phyloP scores from a whole-genome alignment of 2,329 filamentous ascomycete genomes.

The Aureobasidium melanogenum region DNA sequence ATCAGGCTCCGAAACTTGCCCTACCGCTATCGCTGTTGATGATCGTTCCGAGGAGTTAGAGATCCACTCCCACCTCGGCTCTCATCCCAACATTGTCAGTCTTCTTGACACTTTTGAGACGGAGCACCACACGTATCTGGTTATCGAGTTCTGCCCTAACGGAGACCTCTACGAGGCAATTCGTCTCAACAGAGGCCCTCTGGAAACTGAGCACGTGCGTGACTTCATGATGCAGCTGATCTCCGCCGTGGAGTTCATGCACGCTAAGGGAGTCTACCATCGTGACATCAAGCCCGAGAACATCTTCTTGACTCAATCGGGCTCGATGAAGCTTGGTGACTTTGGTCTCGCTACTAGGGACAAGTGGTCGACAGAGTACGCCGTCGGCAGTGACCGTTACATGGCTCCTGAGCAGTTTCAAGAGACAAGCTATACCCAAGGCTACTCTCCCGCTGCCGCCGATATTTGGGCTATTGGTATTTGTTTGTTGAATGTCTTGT shows the following conservation, averaged over 20 bases:
- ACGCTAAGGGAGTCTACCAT: constrained; percentile 85
- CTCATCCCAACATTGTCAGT: constrained; percentile 89
- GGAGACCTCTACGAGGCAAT: constrained; percentile 98
- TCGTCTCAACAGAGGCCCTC: constrained; percentile 72
- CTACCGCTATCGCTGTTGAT: constrained; percentile 62
- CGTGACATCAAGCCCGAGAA: constrained; percentile 99
- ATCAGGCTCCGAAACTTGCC: constrained; percentile 38
- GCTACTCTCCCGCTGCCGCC: constrained; percentile 87
- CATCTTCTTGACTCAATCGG: constrained; percentile 83
- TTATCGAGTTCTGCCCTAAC: constrained; percentile 89
- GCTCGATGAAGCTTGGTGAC: constrained; percentile 91
- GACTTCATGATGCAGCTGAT: constrained; percentile 95
- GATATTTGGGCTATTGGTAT: constrained; percentile 98
- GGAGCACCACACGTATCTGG: constrained; percentile 78
- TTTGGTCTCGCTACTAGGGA: constrained; percentile 89
- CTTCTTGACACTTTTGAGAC: constrained; percentile 88
- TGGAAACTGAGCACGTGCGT: constrained; percentile 93
- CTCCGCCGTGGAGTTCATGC: constrained; percentile 81
- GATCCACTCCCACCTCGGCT: constrained; percentile 69
- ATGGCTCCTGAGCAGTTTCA: constrained; percentile 99
- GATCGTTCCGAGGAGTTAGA: constrained; percentile 73
- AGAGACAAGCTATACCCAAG: constrained; percentile 55
- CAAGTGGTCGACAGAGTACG: constrained; percentile 82
- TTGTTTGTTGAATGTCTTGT: constrained; percentile 90
- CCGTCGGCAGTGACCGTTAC: constrained; percentile 94